phyloP scores from a whole-genome alignment of 1,284 basidiomycete genomes.

The Marasmius sp. region DNA sequence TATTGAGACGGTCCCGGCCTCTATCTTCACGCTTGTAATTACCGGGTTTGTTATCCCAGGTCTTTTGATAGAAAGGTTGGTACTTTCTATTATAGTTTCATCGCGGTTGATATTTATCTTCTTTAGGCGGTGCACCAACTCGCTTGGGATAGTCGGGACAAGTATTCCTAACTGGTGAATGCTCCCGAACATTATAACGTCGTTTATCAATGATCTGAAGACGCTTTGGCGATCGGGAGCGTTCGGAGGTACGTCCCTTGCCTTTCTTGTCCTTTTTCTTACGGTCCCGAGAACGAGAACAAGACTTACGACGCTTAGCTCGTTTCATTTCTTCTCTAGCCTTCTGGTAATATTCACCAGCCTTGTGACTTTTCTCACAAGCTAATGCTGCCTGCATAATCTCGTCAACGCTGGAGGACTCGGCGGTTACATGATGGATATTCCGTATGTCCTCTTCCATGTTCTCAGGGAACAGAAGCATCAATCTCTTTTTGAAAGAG shows the following conservation, averaged over 20 bases:
- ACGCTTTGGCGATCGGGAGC: background rate
- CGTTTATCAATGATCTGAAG: background rate
- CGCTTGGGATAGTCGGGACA: background rate
- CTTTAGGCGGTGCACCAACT: background rate
- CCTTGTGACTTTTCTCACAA: background rate
- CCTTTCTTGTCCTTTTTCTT: background rate
- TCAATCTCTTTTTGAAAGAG: background rate
- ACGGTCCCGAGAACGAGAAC: background rate
- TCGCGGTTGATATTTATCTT: background rate
- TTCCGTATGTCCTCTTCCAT: background rate
- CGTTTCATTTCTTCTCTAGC: background rate
- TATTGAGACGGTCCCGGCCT: background rate
- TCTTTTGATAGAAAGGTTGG: background rate
- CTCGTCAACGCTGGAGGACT: background rate
- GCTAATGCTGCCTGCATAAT: background rate
- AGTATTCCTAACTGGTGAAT: background rate
- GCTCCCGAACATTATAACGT: background rate
- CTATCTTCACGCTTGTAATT: no score
- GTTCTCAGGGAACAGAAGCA: background rate
- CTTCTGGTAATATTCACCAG: background rate
- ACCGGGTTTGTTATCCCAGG: background rate
- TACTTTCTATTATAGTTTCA: background rate
- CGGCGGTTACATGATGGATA: background rate
- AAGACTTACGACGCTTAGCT: background rate
- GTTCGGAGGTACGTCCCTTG: background rate